Evolutionary conservation across 306 rosid genomes (phyloP).

Genomic region (Glycine tomentella): DNA sequence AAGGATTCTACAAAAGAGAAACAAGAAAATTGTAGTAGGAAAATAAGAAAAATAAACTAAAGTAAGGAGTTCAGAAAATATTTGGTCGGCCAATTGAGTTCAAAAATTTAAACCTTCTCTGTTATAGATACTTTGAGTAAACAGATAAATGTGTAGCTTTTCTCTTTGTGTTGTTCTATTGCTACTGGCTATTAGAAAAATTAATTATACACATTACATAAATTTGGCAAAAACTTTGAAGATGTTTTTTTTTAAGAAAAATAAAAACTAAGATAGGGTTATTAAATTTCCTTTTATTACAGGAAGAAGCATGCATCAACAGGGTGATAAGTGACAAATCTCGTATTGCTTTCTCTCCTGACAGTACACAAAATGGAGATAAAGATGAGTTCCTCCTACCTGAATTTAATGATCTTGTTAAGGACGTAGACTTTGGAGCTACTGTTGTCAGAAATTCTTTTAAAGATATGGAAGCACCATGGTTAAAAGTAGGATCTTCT

Average conservation of each 20-base stretch:
- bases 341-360: slow-evolving; percentile 40
- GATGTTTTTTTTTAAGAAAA: not conserved
- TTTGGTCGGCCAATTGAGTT: slow-evolving; percentile 15
- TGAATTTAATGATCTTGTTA: slow-evolving; percentile 65
- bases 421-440: slow-evolving; percentile 57
- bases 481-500: slow-evolving; percentile 52
- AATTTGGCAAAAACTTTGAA: not conserved
- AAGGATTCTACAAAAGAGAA: not conserved
- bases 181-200: slow-evolving; percentile 4
- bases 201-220: not conserved
- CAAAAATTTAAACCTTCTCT: slow-evolving; percentile 3
- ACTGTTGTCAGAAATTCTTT: slow-evolving; percentile 55
- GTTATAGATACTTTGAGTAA: not conserved
- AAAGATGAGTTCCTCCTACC: slow-evolving; percentile 65
- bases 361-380: slow-evolving; percentile 49
- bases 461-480: slow-evolving; percentile 49
- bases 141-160: slow-evolving; percentile 28
- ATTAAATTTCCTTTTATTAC: slow-evolving; percentile 30
- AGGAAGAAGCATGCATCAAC: slow-evolving; percentile 64
- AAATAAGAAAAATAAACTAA: not conserved
- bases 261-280: not conserved
- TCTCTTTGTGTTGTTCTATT: not conserved
- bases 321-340: slow-evolving; percentile 45
- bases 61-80: not conserved
- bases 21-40: not conserved